Percentiles rank a stretch among this genome's conserved stretches.
These are phyloP conservation scores for Claviceps sp. DNA, from an alignment of 2,329 filamentous ascomycete species.

Conservation along the genomic window DNA sequence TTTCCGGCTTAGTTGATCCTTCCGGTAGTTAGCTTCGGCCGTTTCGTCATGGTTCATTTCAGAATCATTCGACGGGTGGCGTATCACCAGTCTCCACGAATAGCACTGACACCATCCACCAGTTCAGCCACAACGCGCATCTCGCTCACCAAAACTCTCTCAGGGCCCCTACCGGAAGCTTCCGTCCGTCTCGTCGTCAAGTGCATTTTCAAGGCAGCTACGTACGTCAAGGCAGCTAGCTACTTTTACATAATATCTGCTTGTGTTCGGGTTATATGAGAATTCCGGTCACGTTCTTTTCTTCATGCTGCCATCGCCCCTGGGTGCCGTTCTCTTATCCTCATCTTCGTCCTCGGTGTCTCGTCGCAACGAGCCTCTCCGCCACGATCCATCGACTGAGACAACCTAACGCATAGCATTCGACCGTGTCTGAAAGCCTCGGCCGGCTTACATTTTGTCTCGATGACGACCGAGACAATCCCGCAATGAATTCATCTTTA, in stretches of 20 bases:
- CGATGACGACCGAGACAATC: conserved; percentile 3
- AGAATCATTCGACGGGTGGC: not conserved
- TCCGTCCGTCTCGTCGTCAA: not conserved
- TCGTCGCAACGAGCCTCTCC: not conserved
- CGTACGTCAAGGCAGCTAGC: not conserved
- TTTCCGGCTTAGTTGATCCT: not conserved
- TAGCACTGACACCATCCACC: not conserved
- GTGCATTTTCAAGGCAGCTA: not conserved
- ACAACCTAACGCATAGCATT: not conserved
- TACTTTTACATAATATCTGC: not conserved
- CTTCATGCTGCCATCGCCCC: not conserved
- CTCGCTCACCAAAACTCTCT: not conserved
- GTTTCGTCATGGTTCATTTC: not conserved
- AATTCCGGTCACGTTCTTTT: not conserved
- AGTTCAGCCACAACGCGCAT: not conserved
- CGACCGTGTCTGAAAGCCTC: not conserved
- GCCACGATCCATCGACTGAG: not conserved
- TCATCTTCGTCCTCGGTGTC: not conserved
- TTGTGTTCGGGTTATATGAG: not conserved
- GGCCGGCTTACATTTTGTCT: not conserved
- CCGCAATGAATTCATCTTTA: conserved; percentile 9
- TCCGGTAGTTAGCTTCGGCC: not conserved
- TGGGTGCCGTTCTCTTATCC: not conserved
- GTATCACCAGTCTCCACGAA: not conserved
- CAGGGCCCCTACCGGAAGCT: not conserved